These are phyloP conservation scores for Alternaria sp. DNA, from an alignment of 2,329 filamentous ascomycete species.

Conservation along the genomic window DNA sequence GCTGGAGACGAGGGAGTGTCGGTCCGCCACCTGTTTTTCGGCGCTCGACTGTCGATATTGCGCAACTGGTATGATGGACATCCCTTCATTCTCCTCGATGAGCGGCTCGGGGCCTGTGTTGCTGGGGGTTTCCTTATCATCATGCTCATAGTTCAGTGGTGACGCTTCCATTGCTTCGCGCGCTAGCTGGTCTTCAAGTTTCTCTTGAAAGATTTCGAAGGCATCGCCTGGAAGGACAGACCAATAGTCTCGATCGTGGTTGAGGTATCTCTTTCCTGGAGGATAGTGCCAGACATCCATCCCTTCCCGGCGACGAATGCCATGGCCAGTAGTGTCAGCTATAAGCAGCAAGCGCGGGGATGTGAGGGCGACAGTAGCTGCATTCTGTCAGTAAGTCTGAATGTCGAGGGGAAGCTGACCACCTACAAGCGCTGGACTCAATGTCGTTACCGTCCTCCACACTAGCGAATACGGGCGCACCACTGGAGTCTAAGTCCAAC, in stretches of 20 bases:
- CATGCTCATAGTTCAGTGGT: slow-evolving; percentile 25
- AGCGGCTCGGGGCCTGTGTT: slow-evolving; percentile 1
- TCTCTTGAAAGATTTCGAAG: slow-evolving; percentile 25
- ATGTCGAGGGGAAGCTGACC: neutral
- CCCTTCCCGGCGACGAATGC: neutral
- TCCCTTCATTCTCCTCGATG: slow-evolving; percentile 3
- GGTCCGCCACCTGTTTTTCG: neutral
- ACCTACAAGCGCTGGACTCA: neutral
- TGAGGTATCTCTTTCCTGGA: slow-evolving; percentile 8
- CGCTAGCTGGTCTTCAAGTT: slow-evolving; percentile 25
- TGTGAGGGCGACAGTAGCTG: neutral
- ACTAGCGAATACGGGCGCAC: neutral
- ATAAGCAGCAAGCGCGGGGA: neutral
- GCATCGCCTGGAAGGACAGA: slow-evolving; percentile 10
- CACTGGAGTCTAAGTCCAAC: neutral
- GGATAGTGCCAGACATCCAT: slow-evolving; percentile 7
- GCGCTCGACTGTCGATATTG: slow-evolving; percentile 15
- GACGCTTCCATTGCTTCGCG: slow-evolving; percentile 23
- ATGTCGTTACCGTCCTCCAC: neutral
- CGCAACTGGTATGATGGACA: slow-evolving; percentile 23
- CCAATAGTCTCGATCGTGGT: slow-evolving; percentile 13
- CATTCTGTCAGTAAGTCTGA: neutral
- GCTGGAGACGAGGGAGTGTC: slow-evolving; percentile 7
- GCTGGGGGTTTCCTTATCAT: slow-evolving; percentile 29
- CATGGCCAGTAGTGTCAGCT: neutral